Evolutionary conservation across 208 protist species (phyloP), one percentile per base, ranked within the genome.

Genomic region (Acanthamoeba culbertsoni): DNA sequence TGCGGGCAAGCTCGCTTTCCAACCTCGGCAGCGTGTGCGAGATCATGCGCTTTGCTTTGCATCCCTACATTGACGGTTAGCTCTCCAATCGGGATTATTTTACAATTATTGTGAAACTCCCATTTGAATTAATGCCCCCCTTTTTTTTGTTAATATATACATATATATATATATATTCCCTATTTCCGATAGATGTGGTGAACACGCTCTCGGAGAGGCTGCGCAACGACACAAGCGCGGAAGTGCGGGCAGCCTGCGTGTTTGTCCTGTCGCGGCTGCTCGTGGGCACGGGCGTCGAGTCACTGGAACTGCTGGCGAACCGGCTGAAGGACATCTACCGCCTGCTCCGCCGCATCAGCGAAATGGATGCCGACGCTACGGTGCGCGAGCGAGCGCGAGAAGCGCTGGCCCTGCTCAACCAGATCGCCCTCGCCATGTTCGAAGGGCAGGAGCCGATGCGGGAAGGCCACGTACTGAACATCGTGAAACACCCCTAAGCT

Each of bases 1-100:
- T 90, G 57, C 82, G 82, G 20, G 45, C 82, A 18, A 90, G 82
- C 82, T 33, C 40, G n/a, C 57, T 90, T 23, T 90, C 82, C 82
- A 90, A 90, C 57, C 57, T 90, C 33, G 82, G 5, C 57, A 51
- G 33, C 48, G 45, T 90, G 20, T 90, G 82, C 57, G 57, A 62
- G 57, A 33, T 68, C 12, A 63, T 90, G 82, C 45, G 82, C 23
- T 90, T 90, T n/a, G 59, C 82, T 10, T 40, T 90, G 4, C 82
- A 90, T 26, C 82, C 82, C 0, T 90, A 28, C 26, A 20, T 90
- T 23, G 51, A 90, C 51, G 82, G 40, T 55, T 62, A 23, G 0
- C 1, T 2, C 37, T 42, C 79, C n/a, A n/a, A n/a, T n/a, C n/a
- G n/a, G n/a, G n/a, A n/a, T n/a, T n/a, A n/a, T n/a, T n/a, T n/a